Conservation (phyloP, 352 stramenopile genomes). For the Globisporangium paddicum region DNA sequence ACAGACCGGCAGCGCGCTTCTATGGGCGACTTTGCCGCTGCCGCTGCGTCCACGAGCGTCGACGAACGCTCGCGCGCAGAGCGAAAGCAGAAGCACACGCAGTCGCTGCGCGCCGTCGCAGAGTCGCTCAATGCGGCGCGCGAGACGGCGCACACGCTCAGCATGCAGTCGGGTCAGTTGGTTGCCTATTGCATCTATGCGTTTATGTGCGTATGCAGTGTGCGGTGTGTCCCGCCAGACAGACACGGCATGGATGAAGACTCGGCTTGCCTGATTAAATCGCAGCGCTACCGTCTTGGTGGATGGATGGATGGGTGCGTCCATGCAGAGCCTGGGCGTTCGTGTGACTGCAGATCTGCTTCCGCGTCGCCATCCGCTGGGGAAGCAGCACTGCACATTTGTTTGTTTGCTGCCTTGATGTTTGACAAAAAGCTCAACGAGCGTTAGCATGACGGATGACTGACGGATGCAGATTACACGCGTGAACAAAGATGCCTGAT, state of each 20-base stretch:
- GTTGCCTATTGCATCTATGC: background rate
- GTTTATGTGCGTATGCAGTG: background rate
- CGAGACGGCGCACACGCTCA: constrained; percentile 53
- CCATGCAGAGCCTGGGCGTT: background rate
- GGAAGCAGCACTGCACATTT: background rate
- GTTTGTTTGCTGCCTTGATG: background rate
- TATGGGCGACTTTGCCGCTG: constrained; percentile 9
- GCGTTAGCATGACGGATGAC: too few species aligned
- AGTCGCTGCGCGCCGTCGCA: constrained; percentile 47
- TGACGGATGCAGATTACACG: background rate
- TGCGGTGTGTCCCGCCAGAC: background rate
- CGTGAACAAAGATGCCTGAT: background rate
- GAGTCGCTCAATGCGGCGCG: constrained; percentile 47
- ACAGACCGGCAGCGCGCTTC: background rate
- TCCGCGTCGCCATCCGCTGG: background rate
- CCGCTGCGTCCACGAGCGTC: background rate
- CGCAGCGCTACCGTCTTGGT: background rate
- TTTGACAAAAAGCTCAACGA: background rate
- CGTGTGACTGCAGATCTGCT: background rate
- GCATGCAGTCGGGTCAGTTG: constrained; percentile 47
- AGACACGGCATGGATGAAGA: too few species aligned
- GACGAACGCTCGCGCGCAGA: background rate
- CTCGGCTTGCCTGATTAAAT: background rate
- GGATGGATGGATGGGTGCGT: background rate
- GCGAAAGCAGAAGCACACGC: constrained; percentile 23